Evolutionary conservation across 306 rosid genomes (phyloP), one percentile per base, ranked within the genome.

Genomic region (Ormosia semicastrata): DNA sequence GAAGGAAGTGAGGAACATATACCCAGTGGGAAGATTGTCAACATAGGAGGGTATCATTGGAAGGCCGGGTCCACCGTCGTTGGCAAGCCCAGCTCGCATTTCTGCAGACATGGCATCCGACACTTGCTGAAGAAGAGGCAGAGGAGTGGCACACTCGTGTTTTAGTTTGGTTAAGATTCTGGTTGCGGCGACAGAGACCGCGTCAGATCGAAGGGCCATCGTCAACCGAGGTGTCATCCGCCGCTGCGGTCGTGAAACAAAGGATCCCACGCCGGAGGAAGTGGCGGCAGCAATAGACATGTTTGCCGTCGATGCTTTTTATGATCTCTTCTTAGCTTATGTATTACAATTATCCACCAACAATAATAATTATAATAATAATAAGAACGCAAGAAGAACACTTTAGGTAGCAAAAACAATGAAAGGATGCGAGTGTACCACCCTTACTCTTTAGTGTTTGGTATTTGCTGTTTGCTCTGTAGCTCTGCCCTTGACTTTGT

Each of bases 31-130:
- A 41, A 95, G 98, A 73, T 57, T 76, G 70, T 91, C 85, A 72
- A 91, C 95, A 74, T 86, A 93, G 84, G 93, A 88, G 58, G 91
- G 98, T 58, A 95, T 91, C 99, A 95, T 95, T 82, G 94, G 90
- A 80, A 95, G 98, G 37, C 88, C 92, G 46, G 82, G 80, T 3
- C 87, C 90, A 36, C 87, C 88, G 66, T 84, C 91, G 18, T 41
- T 58, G 71, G 88, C 86, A 13, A 95, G 99, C 15, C 99, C 99
- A 8, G 92, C 87, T 8, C 90, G 84, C 98, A 95, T 95, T 11
- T 88, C 88, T 8, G 86, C 77, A 41, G 91, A 83, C 95, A 95
- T 90, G 52, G 88, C 40, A 71, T 90, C 78, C 0, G 93, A 98
- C 81, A 95, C 95, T 74, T 84, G 90, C 52, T 89, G 90, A 57